Evolutionary conservation across 108 stramenopile species (phyloP), one percentile per base, ranked within the genome.

Genomic region (Cyclotella cryptica): DNA sequence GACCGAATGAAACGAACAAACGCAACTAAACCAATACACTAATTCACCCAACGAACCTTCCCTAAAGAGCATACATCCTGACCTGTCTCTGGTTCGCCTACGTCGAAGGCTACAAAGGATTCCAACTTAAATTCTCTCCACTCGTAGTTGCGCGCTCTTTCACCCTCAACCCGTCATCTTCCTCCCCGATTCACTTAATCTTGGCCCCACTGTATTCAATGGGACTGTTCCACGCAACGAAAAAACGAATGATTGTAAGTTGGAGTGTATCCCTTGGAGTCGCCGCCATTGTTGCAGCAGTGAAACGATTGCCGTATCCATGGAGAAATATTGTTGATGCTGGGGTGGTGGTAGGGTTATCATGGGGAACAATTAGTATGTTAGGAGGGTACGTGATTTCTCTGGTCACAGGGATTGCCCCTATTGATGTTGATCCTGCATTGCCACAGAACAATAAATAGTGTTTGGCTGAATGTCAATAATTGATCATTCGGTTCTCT

Each of bases 81-180:
- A 89, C 86, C 39, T 90, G 91, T 51, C 69, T 89, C 15, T 88
- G 85, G 73, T 93, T 95, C 78, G 96, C 96, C 39, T 97, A 98
- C 74, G 94, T 88, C 40, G 98, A 98, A 83, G 98, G 98, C 41
- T 96, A 97, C 89, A 97, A 97, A 82, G 98, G 93, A 39, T 98
- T 98, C 86, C 97, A 98, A 80, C 71, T 77, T 27, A 98, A 98
- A 75, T 97, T 98, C 67, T 89, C 91, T 22, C 98, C 98, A 10
- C 88, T 98, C 45, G 97, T 97, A 21, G 98, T 98, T 17, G 85
- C 92, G 54, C 93, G 98, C 51, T 92, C 95, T 40, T 88, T 93
- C 49, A 92, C 93, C 19, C 84, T 98, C 61, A 57, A 85, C 46
- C 82, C 85, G 1, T 72, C 77, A 17, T 51, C 70, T 42, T 75